Evolutionary conservation across 805 yeast species (phyloP), one percentile per base, ranked within the genome.

Genomic region (Metschnikowia matae): DNA sequence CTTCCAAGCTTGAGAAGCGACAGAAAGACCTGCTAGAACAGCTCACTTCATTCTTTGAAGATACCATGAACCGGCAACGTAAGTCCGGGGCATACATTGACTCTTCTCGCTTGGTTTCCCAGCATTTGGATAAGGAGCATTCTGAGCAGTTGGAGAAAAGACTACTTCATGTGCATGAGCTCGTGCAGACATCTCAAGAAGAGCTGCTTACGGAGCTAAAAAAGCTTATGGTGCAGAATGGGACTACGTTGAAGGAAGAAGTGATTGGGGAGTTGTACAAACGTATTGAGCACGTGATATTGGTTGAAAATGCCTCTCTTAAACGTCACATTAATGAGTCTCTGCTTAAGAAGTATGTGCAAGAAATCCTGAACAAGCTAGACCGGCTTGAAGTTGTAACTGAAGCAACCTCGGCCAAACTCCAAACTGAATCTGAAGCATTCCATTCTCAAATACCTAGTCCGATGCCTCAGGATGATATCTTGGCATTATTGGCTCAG

Each of bases 41-140:
- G 43, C 43, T 40, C 34, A 26, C 34, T 31, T 14, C 21, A 5
- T n/a, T 34, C 21, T 42, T 42, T 29, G 31, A 42, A 20, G 45
- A 42, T 17, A 31, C 38, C 10, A 32, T 34, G 38, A 20, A 42
- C 23, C 45, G 45, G 32, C 45, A 42, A 21, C 11, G 18, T 6
- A 33, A 32, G 34, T 15, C 36, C 7, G 41, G 31, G 18, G 41
- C 41, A 6, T 39, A 39, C 17, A 23, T 23, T 23, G 41, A 39
- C 41, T 39, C 41, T 3, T 39, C 41, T 4, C 41, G 41, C 15
- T 39, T 39, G 32, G 13, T 39, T 21, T 39, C 41, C 41, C 41
- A 39, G 14, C 41, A 39, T 39, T 39, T 39, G 41, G 41, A 23
- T 14, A 39, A 39, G 32, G 41, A 39, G 41, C 41, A 39, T 13